Evolutionary conservation across 2,329 filamentous ascomycete species (phyloP).

Genomic region (Talaromyces sp.): DNA sequence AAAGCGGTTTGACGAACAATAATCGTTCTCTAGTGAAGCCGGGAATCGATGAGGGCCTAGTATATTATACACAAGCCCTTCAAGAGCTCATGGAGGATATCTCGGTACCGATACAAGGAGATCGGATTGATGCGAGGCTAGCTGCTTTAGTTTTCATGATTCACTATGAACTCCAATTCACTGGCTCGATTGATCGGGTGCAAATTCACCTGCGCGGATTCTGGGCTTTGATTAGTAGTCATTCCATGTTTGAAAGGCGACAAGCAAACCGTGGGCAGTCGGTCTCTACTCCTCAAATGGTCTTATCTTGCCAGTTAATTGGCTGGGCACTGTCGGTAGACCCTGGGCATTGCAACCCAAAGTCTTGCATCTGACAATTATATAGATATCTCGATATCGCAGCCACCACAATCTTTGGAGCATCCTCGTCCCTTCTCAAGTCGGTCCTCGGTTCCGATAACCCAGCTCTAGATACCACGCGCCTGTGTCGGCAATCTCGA

Average conservation of each 20-base stretch:
- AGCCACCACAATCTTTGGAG: slow-evolving; percentile 7
- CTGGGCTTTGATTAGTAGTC: background rate
- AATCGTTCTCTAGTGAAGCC: background rate
- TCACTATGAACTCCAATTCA: background rate
- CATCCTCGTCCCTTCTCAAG: background rate
- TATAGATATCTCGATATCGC: slow-evolving; percentile 7
- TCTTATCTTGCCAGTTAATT: slow-evolving; percentile 12
- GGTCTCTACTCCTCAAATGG: background rate
- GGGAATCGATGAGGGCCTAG: slow-evolving; percentile 3
- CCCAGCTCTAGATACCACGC: background rate
- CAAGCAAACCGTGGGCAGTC: background rate
- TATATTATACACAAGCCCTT: slow-evolving; percentile 2
- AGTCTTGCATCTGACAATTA: background rate
- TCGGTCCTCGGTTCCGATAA: slow-evolving; percentile 1
- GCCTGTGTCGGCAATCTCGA: background rate
- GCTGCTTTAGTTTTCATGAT: slow-evolving; percentile 8
- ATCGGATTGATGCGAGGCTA: slow-evolving; percentile 10
- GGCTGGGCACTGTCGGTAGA: slow-evolving; percentile 11
- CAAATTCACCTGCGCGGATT: slow-evolving; percentile 6
- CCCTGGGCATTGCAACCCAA: background rate
- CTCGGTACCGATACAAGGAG: background rate
- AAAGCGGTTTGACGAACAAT: background rate
- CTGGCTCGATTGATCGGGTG: background rate
- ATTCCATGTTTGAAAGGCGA: background rate
- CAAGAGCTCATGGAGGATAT: slow-evolving; percentile 1